phyloP scores from a whole-genome alignment of 116 monocot genomes.

The Posidonia oceanica region DNA sequence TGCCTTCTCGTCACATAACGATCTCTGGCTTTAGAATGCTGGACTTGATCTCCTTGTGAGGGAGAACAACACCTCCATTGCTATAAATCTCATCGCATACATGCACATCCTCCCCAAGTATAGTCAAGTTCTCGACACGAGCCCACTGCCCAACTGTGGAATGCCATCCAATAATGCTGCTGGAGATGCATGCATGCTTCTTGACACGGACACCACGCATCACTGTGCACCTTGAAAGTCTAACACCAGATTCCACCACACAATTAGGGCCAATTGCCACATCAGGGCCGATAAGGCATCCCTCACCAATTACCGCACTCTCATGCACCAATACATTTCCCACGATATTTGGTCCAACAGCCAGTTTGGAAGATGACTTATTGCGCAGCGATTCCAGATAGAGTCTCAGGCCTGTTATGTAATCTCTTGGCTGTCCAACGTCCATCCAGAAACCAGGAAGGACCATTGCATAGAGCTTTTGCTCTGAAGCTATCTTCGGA shows the following conservation, averaged over 20 bases:
- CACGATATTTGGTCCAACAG: constrained; percentile 39
- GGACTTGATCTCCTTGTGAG: constrained; percentile 75
- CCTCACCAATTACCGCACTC: constrained; percentile 46
- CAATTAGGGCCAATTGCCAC: constrained; percentile 53
- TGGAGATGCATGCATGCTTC: constrained; percentile 44
- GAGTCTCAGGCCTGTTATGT: constrained; percentile 47
- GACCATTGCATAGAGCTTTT: constrained; percentile 47
- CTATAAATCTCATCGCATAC: constrained; percentile 64
- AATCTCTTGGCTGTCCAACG: constrained; percentile 54
- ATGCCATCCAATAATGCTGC: constrained; percentile 61
- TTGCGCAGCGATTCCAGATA: constrained; percentile 43
- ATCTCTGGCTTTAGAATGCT: constrained; percentile 68
- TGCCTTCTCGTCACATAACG: constrained; percentile 35
- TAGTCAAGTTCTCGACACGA: constrained; percentile 59
- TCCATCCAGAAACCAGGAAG: constrained; percentile 66
- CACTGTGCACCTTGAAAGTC: constrained; percentile 46
- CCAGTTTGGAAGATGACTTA: constrained; percentile 19
- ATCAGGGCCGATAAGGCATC: constrained; percentile 54
- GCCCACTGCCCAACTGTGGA: constrained; percentile 60
- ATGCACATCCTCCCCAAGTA: constrained; percentile 69
- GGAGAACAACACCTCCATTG: constrained; percentile 67
- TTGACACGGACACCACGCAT: constrained; percentile 42
- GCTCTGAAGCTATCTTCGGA: constrained; percentile 41
- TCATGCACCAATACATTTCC: constrained; percentile 71
- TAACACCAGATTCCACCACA: constrained; percentile 44